Base-by-base conservation (phyloP, 2,329 filamentous ascomycete genomes). In the Lecanicillium sp. region DNA sequence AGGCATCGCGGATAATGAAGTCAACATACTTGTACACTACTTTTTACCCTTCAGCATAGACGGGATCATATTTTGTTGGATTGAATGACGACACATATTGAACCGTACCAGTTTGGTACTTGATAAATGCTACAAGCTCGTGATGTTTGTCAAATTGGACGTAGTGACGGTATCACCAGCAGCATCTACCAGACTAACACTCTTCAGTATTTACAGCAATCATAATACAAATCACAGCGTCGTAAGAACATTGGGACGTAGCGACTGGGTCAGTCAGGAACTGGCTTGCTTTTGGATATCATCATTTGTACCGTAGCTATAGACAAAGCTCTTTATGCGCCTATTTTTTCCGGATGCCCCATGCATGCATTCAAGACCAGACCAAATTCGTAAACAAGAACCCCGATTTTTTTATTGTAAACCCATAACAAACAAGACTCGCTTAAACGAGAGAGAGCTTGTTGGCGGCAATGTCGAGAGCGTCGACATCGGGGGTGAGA, bases 381-480 rank as follows among this genome's bases (percentile, higher is more conserved):
- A 69, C 67, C 66, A 62, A 69, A 65, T 26, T 37, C 45, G 45
- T 42, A 63, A 60, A 62, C 26, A 33, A 20, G n/a, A 62, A 66
- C 42, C 52, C 49, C 40, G 5, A 14, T 38, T 46, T 46, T 40
- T 11, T 30, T 30, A 8, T 30, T 30, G 27, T 30, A 14, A 55
- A 53, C 54, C 44, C 29, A 36, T 53, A 53, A 60, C 40, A 51
- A 17, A 48, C 11, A 33, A 27, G 19, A 26, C 24, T 57, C 61
- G 60, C 63, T 86, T 95, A 97, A 70, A 97, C 93, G 67, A 98
- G 93, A 62, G 86, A 86, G 62, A 98, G 85, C 86, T 97, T 98
- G 74, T 93, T 97, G 66, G 93, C 94, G 57, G 93, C 94, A 74
- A 98, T 96, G 77, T 98, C 93, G 63, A 98, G 86, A 67, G 93